Conservation (phyloP, 2,329 filamentous ascomycete species). For the Fusarium floridanum region DNA sequence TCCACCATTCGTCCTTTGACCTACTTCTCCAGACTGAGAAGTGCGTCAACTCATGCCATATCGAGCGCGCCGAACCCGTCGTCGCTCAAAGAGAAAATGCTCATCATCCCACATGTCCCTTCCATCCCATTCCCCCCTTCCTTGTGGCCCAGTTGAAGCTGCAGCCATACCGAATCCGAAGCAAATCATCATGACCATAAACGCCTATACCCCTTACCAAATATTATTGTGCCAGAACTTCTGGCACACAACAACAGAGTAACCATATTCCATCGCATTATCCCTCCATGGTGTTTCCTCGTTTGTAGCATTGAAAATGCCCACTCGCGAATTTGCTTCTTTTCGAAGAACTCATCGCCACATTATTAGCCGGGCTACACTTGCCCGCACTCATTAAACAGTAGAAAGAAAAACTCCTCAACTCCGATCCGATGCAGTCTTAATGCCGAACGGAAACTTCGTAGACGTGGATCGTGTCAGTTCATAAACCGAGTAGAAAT, state of each 20-base stretch:
- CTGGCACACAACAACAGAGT: slow-evolving; percentile 20
- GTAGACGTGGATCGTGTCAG: slow-evolving; percentile 39
- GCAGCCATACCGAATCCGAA: slow-evolving; percentile 18
- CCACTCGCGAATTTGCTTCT: slow-evolving; percentile 21
- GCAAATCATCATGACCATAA: slow-evolving; percentile 37
- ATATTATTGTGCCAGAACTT: slow-evolving; percentile 22
- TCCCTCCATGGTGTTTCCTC: slow-evolving; percentile 17
- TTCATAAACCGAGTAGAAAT: slow-evolving; percentile 42
- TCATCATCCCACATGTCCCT: slow-evolving; percentile 12
- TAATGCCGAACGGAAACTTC: slow-evolving; percentile 44
- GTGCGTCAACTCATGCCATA: slow-evolving; percentile 13
- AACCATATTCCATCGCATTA: slow-evolving; percentile 31
- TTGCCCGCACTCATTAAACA: slow-evolving; percentile 34
- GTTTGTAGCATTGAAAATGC: slow-evolving; percentile 20
- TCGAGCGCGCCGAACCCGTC: slow-evolving; percentile 28
- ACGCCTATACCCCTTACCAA: slow-evolving; percentile 29
- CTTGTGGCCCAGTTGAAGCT: slow-evolving; percentile 14
- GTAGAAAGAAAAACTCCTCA: slow-evolving; percentile 45
- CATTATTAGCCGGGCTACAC: slow-evolving; percentile 39
- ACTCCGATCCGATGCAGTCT: slow-evolving; percentile 52
- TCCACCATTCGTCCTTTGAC: not conserved
- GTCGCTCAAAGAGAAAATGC: slow-evolving; percentile 24
- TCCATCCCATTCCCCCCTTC: slow-evolving; percentile 1
- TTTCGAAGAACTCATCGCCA: slow-evolving; percentile 15
- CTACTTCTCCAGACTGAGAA: slow-evolving; percentile 12